Conservation (phyloP, 1,284 basidiomycete species). For the Puccinia novopanici region DNA sequence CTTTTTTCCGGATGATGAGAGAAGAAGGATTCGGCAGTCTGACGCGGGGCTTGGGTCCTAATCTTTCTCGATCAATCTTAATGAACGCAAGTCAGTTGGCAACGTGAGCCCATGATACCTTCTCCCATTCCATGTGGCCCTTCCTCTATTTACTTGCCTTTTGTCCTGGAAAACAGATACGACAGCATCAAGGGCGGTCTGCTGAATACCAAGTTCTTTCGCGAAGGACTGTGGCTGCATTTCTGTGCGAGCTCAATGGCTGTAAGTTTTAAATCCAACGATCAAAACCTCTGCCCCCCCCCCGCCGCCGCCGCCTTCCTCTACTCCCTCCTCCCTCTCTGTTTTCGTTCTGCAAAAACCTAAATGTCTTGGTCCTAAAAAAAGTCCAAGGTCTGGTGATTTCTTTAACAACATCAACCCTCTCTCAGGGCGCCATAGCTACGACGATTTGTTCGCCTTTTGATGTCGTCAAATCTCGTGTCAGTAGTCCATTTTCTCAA, state of each 20-base stretch:
- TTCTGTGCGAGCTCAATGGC: conserved; percentile 82
- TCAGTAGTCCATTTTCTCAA: conserved; percentile 59
- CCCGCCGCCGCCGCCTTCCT: not conserved
- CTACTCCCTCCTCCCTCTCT: not conserved
- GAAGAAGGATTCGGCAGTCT: conserved; percentile 78
- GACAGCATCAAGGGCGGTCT: conserved; percentile 84
- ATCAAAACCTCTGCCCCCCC: not conserved
- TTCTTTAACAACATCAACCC: not conserved
- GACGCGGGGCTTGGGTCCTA: conserved; percentile 77
- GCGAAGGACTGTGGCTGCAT: conserved; percentile 78
- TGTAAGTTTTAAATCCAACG: conserved; percentile 62
- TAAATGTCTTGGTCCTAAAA: not conserved
- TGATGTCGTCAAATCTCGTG: conserved; percentile 77
- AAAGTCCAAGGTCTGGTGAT: conserved; percentile 3
- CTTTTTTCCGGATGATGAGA: conserved; percentile 71
- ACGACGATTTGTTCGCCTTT: conserved; percentile 81
- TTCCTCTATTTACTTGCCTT: not conserved
- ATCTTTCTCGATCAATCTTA: conserved; percentile 78
- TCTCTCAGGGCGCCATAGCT: conserved; percentile 30
- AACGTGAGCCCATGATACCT: conserved; percentile 65
- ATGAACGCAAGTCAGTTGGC: conserved; percentile 92
- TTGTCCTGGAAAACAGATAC: conserved; percentile 65
- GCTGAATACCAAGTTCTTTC: conserved; percentile 69
- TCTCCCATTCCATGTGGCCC: not conserved
- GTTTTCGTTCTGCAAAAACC: conserved; percentile 11